Evolutionary conservation across 257 asterid species (phyloP).

Genomic region (Lycium ferocissimum): DNA sequence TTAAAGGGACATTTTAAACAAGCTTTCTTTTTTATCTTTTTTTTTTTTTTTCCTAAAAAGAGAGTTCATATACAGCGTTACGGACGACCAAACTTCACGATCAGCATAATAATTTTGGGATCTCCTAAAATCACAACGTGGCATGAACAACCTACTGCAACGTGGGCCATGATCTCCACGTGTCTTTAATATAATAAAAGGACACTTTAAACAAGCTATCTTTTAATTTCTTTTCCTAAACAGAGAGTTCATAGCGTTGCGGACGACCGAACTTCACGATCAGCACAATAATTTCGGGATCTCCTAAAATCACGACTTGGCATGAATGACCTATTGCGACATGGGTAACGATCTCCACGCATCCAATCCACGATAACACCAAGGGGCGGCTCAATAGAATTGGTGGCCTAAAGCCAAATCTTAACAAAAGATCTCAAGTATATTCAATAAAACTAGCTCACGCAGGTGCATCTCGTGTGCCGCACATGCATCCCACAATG

Average conservation of each 20-base stretch:
- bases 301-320: neutral
- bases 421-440: too few species aligned
- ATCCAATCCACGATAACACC: neutral
- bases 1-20: neutral
- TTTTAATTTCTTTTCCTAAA: too few species aligned
- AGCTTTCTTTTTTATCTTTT: too few species aligned
- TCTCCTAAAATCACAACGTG: neutral
- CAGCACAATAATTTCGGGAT: neutral
- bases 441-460: too few species aligned
- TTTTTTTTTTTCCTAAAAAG: too few species aligned
- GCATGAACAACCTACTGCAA: neutral
- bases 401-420: too few species aligned
- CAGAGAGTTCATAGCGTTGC: neutral
- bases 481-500: too few species aligned
- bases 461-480: too few species aligned
- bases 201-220: too few species aligned
- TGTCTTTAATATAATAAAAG: too few species aligned
- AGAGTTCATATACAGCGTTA: too few species aligned
- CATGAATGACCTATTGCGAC: neutral
- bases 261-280: neutral
- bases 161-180: neutral
- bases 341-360: neutral
- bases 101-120: neutral
- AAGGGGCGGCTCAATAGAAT: too few species aligned
- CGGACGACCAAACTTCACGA: neutral